phyloP scores from a whole-genome alignment of 352 stramenopile genomes.

The Phytopythium ostracodes region DNA sequence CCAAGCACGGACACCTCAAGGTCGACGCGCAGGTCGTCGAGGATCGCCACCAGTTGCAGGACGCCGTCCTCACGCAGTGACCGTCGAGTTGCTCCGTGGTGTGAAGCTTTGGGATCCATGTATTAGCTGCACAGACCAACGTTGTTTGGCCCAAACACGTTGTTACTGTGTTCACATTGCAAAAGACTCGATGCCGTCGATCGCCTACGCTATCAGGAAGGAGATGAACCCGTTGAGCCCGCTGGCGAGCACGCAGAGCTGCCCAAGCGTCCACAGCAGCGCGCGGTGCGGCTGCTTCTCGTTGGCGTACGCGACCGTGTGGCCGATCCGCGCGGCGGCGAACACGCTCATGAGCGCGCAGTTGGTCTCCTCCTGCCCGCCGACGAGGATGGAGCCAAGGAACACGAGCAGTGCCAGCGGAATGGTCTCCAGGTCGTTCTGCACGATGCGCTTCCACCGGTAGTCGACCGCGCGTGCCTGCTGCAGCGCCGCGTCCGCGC shows the following conservation, averaged over 20 bases:
- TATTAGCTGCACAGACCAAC: too few relatives aligned
- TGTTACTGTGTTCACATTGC: neutral
- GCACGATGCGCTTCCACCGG: constrained; percentile 39
- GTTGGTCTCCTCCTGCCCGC: constrained; percentile 37
- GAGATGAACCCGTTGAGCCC: constrained; percentile 34
- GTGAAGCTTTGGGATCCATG: too few relatives aligned
- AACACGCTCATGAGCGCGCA: constrained; percentile 31
- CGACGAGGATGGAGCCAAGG: constrained; percentile 33
- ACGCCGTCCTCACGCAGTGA: constrained; percentile 21
- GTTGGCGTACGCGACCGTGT: constrained; percentile 34
- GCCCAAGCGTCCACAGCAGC: constrained; percentile 25
- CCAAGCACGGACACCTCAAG: constrained; percentile 53
- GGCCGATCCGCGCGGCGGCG: constrained; percentile 22
- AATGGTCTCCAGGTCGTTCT: constrained; percentile 50
- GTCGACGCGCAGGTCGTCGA: constrained; percentile 36
- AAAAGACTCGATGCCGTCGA: neutral
- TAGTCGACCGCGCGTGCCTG: constrained; percentile 28
- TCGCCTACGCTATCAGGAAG: constrained; percentile 20
- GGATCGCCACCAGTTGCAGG: constrained; percentile 33
- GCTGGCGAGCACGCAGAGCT: constrained; percentile 32
- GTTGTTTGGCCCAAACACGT: too few relatives aligned
- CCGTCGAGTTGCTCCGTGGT: too few relatives aligned
- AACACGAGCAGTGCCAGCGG: constrained; percentile 24
- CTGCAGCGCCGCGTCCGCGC: neutral
- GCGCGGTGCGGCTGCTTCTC: constrained; percentile 30